phyloP scores from a whole-genome alignment of 2,329 filamentous ascomycete genomes.

The Fusarium staphyleae region DNA sequence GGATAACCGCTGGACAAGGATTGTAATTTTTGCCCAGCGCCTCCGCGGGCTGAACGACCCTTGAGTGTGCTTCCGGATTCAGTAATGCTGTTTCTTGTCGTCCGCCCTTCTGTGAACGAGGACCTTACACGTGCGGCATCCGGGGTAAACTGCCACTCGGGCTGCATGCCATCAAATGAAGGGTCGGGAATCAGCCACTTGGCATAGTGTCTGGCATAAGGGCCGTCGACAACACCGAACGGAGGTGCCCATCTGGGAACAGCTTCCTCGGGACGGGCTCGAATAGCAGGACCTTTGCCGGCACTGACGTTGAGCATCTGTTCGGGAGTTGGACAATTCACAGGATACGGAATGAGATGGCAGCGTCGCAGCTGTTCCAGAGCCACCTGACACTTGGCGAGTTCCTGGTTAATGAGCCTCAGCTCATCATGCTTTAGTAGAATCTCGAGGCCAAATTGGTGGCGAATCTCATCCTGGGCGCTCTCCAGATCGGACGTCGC shows the following conservation, averaged over 20 bases:
- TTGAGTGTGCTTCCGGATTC: conserved; percentile 54
- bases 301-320: conserved; percentile 74
- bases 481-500: conserved; percentile 52
- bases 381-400: conserved; percentile 93
- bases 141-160: conserved; percentile 53
- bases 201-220: conserved; percentile 92
- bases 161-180: conserved; percentile 76
- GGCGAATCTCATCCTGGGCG: conserved; percentile 77
- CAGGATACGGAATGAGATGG: conserved; percentile 88
- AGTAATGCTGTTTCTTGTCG: conserved; percentile 76
- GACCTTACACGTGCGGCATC: conserved; percentile 54
- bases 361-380: conserved; percentile 93
- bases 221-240: conserved; percentile 89
- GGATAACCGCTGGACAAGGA: conserved; percentile 74
- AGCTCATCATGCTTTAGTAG: conserved; percentile 94
- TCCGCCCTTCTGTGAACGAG: conserved; percentile 70
- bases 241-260: conserved; percentile 82
- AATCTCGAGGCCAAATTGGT: conserved; percentile 90
- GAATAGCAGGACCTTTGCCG: conserved; percentile 76
- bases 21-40: conserved; percentile 69
- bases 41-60: conserved; percentile 57
- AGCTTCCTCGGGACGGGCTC: conserved; percentile 65
- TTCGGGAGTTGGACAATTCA: conserved; percentile 69
- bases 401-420: conserved; percentile 91
- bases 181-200: conserved; percentile 93